phyloP scores from a whole-genome alignment of 176 grass and related monocot species.

The Aegilops tauschii region DNA sequence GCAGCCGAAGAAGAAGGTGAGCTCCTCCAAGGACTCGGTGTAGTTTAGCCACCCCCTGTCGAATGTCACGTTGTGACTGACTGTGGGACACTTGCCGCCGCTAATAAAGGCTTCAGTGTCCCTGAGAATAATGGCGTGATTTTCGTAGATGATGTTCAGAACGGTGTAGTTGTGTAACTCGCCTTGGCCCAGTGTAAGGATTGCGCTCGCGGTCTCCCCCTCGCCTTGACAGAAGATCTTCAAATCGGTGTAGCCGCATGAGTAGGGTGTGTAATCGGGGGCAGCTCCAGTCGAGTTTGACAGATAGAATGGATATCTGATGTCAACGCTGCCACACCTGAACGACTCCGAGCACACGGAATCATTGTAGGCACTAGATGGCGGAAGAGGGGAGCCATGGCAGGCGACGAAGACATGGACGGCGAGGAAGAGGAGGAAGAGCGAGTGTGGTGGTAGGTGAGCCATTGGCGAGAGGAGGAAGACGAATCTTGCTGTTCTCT shows the following conservation, averaged over 20 bases:
- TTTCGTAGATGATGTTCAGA: background rate
- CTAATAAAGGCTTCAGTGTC: background rate
- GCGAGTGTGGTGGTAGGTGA: background rate
- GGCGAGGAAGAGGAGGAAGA: background rate
- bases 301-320: constrained; percentile 12
- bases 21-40: accelerated
- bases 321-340: background rate
- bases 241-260: constrained; percentile 48
- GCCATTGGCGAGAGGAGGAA: constrained; percentile 1
- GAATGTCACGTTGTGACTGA: background rate
- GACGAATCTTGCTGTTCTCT: background rate
- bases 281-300: accelerated
- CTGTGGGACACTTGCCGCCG: background rate
- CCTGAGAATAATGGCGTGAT: background rate
- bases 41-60: background rate
- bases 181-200: background rate
- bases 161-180: constrained; percentile 5
- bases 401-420: background rate
- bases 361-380: background rate
- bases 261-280: background rate
- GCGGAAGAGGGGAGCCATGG: background rate
- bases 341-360: background rate
- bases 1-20: constrained; percentile 39
- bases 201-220: accelerated
- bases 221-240: background rate